Conservation (phyloP, 768 basidiomycete species). For the Galerina marginata region DNA sequence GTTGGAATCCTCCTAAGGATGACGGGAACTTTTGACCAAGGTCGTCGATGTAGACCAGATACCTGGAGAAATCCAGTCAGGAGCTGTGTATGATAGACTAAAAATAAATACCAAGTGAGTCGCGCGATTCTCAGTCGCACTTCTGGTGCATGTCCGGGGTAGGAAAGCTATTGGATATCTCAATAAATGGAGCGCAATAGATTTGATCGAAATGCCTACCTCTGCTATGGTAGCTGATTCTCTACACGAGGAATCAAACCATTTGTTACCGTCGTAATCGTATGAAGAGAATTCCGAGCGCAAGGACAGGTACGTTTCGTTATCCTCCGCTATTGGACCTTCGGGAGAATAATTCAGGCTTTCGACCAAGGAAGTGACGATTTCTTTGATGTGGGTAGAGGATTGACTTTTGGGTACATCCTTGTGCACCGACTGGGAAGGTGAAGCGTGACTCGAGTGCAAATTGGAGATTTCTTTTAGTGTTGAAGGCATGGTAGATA, state of each 20-base stretch:
- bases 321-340: not conserved
- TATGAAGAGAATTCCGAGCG: slow-evolving; percentile 4
- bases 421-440: too few relatives aligned
- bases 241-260: not conserved
- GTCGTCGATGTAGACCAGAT: slow-evolving; percentile 7
- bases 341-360: not conserved
- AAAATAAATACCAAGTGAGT: not conserved
- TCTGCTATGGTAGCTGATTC: slow-evolving; percentile 10
- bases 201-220: not conserved
- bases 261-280: not conserved
- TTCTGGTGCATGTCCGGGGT: not conserved
- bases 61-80: not conserved
- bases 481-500: too few relatives aligned
- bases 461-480: too few relatives aligned
- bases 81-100: not conserved
- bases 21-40: slow-evolving; percentile 3
- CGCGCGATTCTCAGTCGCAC: slow-evolving; percentile 3
- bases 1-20: not conserved
- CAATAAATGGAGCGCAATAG: not conserved
- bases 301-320: not conserved
- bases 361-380: not conserved
- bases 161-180: not conserved
- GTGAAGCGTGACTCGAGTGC: too few relatives aligned
- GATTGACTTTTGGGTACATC: not conserved
- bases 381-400: not conserved